Conservation (phyloP, 1,284 basidiomycete genomes). For the Ganoderma meredithae region DNA sequence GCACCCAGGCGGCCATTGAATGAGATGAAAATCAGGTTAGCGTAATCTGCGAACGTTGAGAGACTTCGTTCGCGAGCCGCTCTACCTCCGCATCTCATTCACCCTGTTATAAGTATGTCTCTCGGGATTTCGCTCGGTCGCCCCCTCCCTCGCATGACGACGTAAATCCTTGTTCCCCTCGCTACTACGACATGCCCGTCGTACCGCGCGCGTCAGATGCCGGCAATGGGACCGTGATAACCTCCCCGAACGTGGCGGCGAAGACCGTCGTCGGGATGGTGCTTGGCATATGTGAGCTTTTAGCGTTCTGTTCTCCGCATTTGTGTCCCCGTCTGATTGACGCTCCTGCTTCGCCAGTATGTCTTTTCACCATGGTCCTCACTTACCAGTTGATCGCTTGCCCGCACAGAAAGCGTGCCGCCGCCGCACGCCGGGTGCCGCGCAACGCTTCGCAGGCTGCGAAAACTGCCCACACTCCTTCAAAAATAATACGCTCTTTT, state of each 20-base stretch:
- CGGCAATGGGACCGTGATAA: slow-evolving; percentile 18
- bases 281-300: slow-evolving; percentile 37
- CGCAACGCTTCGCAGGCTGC: slow-evolving; percentile 15
- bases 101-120: slow-evolving; percentile 3
- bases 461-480: slow-evolving; percentile 30
- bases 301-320: background rate
- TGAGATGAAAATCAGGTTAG: background rate
- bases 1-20: background rate
- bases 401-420: slow-evolving; percentile 26
- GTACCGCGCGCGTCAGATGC: slow-evolving; percentile 24
- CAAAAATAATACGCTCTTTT: slow-evolving; percentile 21
- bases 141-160: slow-evolving; percentile 13
- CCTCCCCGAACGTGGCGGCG: slow-evolving; percentile 31
- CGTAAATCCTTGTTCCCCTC: background rate
- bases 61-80: slow-evolving; percentile 17
- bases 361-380: slow-evolving; percentile 38
- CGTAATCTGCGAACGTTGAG: background rate
- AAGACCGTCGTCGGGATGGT: slow-evolving; percentile 39
- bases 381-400: slow-evolving; percentile 39
- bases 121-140: background rate
- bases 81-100: slow-evolving; percentile 25
- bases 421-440: slow-evolving; percentile 12
- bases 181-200: slow-evolving; percentile 24
- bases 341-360: slow-evolving; percentile 24
- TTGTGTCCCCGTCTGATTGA: background rate